phyloP scores from a whole-genome alignment of 2,329 filamentous ascomycete species.

The Fusarium foetens region DNA sequence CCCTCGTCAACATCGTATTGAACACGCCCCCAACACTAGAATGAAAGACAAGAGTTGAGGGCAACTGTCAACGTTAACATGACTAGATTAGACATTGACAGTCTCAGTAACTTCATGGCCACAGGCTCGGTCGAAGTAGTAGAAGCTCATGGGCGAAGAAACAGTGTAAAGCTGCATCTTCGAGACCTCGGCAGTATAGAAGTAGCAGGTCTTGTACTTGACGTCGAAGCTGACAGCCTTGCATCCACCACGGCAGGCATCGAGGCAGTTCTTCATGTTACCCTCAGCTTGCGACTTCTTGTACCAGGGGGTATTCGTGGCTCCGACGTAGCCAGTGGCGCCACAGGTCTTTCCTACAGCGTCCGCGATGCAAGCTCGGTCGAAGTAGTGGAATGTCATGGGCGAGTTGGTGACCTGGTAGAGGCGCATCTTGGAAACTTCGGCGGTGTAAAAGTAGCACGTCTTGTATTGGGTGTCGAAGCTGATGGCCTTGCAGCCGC shows the following conservation, averaged over 20 bases:
- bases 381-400: background rate
- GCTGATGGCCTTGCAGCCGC: background rate
- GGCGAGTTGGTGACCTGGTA: background rate
- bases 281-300: background rate
- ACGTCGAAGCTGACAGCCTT: background rate
- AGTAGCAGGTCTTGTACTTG: background rate
- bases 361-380: background rate
- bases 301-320: background rate
- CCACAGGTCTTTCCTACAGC: background rate
- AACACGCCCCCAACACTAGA: fast-evolving
- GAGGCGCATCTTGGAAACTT: background rate
- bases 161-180: background rate
- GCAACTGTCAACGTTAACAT: background rate
- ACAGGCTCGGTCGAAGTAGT: background rate
- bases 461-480: background rate
- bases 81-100: too few relatives aligned
- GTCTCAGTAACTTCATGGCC: background rate
- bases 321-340: background rate
- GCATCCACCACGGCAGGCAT: background rate
- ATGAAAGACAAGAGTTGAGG: too few relatives aligned
- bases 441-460: background rate
- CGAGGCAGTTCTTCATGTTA: background rate
- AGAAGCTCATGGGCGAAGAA: background rate
- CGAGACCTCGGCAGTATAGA: background rate
- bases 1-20: background rate